Base-by-base conservation (phyloP, 2,329 filamentous ascomycete species). In the Lachnellula willkommii region DNA sequence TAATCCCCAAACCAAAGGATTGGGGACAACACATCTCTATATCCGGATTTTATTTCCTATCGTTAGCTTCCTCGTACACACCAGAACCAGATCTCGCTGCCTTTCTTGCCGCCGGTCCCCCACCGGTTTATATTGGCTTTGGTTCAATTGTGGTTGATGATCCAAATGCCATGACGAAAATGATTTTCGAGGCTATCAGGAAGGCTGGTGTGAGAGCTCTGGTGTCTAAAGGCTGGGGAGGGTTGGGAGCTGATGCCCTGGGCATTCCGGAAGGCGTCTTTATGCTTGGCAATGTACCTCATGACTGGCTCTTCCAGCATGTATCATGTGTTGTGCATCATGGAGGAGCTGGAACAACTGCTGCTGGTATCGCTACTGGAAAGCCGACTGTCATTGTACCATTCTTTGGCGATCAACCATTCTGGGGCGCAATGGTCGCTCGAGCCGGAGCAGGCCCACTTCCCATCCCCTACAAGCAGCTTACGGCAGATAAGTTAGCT, bases 141-240 rank as follows among this genome's bases (percentile, higher is more conserved):
- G 89, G 89, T 0, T 90, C 87, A 0, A 93, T 93, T 52, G 88
- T 93, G 1, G 84, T 92, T 0, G 87, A 91, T 54, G 84, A 92
- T 58, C 87, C 88, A 0, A 81, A 87, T 56, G 81, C 75, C 0
- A 80, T 92, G 71, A 92, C 89, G 0, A 74, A 78, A 20, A 78
- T 85, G 56, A 87, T 93, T 7, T 89, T 92, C 54, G 83, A 88
- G 14, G 88, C 89, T 1, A 77, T 91, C 2, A 74, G 77, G 51
- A 76, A 79, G 9, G 78, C 85, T 0, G 87, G 88, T 1, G 79
- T 89, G n/a, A 79, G 90, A 55, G 90, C 90, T 2, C 74, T 95
- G 1, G 86, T 95, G 1, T 93, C 89, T 0, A 91, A 93, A 66
- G 91, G 90, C 15, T 95, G 90, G 91, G 90, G 90, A 49, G 90